Conservation (phyloP, 2,329 filamentous ascomycete genomes). For the Penicillium sp. region DNA sequence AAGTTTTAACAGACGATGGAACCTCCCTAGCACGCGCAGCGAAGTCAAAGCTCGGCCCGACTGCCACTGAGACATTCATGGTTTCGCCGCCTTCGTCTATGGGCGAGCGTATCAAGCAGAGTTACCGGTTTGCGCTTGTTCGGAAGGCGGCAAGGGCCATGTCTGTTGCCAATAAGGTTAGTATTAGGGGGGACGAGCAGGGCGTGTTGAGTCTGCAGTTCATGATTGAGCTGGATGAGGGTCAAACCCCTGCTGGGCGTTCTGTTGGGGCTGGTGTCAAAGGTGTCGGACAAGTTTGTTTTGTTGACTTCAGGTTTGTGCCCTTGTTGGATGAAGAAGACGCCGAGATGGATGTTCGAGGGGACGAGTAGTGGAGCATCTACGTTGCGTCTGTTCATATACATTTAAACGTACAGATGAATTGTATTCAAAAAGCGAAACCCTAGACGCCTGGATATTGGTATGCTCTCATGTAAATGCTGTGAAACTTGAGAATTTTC, state of each 20-base stretch:
- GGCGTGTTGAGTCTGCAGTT: conserved; percentile 94
- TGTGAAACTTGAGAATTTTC: neutral
- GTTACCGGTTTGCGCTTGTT: conserved; percentile 84
- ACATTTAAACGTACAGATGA: neutral
- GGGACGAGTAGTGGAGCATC: conserved; percentile 7
- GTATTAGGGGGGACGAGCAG: conserved; percentile 80
- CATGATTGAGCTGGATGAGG: conserved; percentile 80
- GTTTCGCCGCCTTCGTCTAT: conserved; percentile 58
- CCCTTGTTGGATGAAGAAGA: conserved; percentile 46
- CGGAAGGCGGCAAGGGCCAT: conserved; percentile 89
- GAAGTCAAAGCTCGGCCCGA: conserved; percentile 40
- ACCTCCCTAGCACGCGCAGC: conserved; percentile 33
- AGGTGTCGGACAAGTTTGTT: conserved; percentile 38
- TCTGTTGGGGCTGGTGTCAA: conserved; percentile 25
- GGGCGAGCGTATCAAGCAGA: conserved; percentile 67
- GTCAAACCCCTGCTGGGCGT: conserved; percentile 39
- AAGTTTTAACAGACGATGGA: conserved; percentile 39
- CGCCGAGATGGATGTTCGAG: conserved; percentile 24
- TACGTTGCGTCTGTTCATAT: neutral
- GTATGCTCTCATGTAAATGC: neutral
- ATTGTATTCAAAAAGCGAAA: neutral
- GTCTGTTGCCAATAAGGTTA: conserved; percentile 88
- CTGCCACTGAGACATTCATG: conserved; percentile 53
- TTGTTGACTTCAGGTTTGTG: conserved; percentile 51
- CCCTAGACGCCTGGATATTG: neutral